These are phyloP conservation scores for Eugenia klotzschiana DNA, from an alignment of 441 rosid genomes.

Conservation along the genomic window DNA sequence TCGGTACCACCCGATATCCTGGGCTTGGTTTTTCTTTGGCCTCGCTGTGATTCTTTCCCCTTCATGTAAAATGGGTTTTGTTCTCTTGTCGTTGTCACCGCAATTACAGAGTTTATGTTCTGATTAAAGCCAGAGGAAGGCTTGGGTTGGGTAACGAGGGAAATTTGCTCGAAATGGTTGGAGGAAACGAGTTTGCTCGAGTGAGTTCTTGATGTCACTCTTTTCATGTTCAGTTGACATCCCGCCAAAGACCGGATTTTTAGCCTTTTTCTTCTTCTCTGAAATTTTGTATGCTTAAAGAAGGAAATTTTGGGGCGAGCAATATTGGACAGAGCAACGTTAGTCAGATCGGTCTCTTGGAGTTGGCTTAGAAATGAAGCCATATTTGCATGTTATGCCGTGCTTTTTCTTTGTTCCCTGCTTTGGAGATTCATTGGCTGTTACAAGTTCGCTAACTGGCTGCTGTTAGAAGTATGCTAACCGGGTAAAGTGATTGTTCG, in stretches of 20 bases:
- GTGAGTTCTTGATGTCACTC: neutral
- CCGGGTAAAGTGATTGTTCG: neutral
- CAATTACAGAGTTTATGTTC: neutral
- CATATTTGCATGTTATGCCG: neutral
- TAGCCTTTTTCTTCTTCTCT: neutral
- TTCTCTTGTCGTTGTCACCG: neutral
- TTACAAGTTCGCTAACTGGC: neutral
- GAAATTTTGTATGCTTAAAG: neutral
- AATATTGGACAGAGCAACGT: neutral
- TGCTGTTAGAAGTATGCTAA: neutral
- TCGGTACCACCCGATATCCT: constrained; percentile 4
- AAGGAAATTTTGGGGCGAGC: neutral
- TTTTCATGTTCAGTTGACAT: neutral
- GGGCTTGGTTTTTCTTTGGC: neutral
- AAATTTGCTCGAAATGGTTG: neutral
- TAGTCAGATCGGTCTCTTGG: neutral
- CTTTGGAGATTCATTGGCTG: neutral
- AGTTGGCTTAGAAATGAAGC: neutral
- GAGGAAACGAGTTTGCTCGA: neutral
- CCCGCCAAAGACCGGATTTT: neutral
- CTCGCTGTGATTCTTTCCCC: neutral
- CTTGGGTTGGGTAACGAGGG: neutral
- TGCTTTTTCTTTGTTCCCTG: neutral
- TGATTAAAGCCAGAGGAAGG: neutral
- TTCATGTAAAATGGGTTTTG: neutral